Conservation (phyloP, 139 green algal genomes). For the Gonium pectorale region DNA sequence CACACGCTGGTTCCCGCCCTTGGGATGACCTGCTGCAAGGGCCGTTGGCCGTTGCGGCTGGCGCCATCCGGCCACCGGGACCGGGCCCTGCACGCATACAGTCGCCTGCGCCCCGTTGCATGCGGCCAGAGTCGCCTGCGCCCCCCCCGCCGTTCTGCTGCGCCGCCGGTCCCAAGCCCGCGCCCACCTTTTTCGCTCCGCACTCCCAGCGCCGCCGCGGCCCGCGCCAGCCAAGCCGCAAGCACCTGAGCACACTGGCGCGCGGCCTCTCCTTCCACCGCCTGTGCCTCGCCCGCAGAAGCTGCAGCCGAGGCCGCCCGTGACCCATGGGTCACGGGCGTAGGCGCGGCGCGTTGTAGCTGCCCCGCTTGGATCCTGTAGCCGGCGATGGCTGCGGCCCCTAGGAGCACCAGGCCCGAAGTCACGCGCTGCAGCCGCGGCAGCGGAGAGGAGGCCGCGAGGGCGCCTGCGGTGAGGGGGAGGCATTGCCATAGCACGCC, state of each 20-base stretch:
- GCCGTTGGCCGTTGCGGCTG: not conserved
- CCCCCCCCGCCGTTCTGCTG: too few relatives aligned
- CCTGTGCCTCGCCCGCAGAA: not conserved
- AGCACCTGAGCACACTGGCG: not conserved
- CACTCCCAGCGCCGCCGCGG: too few relatives aligned
- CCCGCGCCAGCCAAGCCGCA: not conserved
- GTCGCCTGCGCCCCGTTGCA: too few relatives aligned
- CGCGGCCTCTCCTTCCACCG: not conserved
- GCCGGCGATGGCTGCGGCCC: not conserved
- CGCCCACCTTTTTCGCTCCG: too few relatives aligned
- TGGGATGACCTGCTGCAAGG: not conserved
- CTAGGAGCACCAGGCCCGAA: slow-evolving; percentile 29
- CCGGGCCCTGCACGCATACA: too few relatives aligned
- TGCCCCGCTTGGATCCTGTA: not conserved
- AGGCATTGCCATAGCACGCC: too few relatives aligned
- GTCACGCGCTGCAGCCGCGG: slow-evolving; percentile 41
- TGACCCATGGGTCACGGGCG: not conserved
- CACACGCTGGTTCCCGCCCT: too few relatives aligned
- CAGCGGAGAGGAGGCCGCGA: slow-evolving; percentile 48
- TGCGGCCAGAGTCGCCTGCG: too few relatives aligned
- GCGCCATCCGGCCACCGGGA: too few relatives aligned
- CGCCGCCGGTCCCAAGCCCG: too few relatives aligned
- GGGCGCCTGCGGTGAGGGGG: not conserved
- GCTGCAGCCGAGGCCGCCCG: not conserved
- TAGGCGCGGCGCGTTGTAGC: not conserved